Evolutionary conservation across 441 rosid species (phyloP).

Genomic region (Pelargonium australe): DNA sequence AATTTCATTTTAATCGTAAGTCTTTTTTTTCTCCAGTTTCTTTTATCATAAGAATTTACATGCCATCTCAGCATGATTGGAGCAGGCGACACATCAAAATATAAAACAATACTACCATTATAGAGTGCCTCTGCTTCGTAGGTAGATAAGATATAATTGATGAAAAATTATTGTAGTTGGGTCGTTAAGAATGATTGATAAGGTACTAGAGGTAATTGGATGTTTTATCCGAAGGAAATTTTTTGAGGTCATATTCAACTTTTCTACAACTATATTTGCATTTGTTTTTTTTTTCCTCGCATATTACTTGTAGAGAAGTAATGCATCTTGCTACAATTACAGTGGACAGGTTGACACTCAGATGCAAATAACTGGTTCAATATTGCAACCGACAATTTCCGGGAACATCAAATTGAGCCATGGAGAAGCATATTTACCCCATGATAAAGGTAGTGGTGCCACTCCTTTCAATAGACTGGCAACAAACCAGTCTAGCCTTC

Average conservation of each 20-base stretch:
- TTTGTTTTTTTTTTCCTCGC: not conserved
- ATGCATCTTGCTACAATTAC: conserved; percentile 28
- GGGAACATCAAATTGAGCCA: conserved; percentile 92
- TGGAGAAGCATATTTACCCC: conserved; percentile 98
- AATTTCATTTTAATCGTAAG: too few relatives aligned
- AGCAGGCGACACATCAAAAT: too few relatives aligned
- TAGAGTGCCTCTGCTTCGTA: not conserved
- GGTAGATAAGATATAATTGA: not conserved
- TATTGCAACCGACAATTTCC: conserved; percentile 88
- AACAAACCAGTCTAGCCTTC: conserved; percentile 62
- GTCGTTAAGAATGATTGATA: not conserved
- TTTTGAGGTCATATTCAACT: not conserved
- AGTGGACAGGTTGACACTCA: conserved; percentile 99
- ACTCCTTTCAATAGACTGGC: conserved; percentile 67
- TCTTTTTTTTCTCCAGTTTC: too few relatives aligned
- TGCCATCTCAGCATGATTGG: not conserved
- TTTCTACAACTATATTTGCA: not conserved
- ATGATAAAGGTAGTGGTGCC: conserved; percentile 84
- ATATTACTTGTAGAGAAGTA: conserved; percentile 20
- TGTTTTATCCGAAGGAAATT: not conserved
- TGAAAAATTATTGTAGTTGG: not conserved
- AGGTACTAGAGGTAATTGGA: not conserved
- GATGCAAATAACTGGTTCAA: conserved; percentile 92
- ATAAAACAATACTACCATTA: too few relatives aligned
- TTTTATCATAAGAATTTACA: not conserved